Evolutionary conservation across 805 yeast species (phyloP).

Genomic region (Yamadazyma phyllophila): DNA sequence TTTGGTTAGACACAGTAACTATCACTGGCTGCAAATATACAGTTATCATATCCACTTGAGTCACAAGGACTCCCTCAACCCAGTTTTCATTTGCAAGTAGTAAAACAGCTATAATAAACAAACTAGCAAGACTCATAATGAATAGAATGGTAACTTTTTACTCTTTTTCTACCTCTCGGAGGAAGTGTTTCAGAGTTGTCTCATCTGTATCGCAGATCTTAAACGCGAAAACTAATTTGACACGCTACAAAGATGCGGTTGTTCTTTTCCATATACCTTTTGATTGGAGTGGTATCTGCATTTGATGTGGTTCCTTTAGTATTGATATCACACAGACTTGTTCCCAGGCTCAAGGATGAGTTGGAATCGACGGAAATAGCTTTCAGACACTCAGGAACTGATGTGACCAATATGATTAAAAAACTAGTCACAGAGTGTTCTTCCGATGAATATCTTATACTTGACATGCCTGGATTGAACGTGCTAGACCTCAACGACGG

Average conservation of each 20-base stretch:
- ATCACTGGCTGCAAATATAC: constrained; percentile 6
- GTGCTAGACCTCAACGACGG: constrained; percentile 25
- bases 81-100: too few relatives aligned
- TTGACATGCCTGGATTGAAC: constrained; percentile 39
- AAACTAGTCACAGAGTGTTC: constrained; percentile 37
- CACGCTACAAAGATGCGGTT: not conserved
- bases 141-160: not conserved
- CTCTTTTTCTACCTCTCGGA: too few relatives aligned
- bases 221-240: not conserved
- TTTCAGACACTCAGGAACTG: constrained; percentile 21
- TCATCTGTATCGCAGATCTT: not conserved
- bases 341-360: constrained; percentile 27
- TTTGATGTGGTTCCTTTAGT: constrained; percentile 30
- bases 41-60: constrained; percentile 1
- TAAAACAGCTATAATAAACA: too few relatives aligned
- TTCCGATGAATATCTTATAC: constrained; percentile 36
- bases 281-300: not conserved
- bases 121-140: not conserved
- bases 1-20: too few relatives aligned
- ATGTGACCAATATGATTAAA: constrained; percentile 34
- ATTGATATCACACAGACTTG: constrained; percentile 40
- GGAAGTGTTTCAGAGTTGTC: not conserved
- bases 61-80: not conserved
- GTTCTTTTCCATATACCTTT: not conserved
- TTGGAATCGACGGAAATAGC: constrained; percentile 14